Base-by-base conservation (phyloP, 805 yeast genomes). In the Suhomyces emberorum region DNA sequence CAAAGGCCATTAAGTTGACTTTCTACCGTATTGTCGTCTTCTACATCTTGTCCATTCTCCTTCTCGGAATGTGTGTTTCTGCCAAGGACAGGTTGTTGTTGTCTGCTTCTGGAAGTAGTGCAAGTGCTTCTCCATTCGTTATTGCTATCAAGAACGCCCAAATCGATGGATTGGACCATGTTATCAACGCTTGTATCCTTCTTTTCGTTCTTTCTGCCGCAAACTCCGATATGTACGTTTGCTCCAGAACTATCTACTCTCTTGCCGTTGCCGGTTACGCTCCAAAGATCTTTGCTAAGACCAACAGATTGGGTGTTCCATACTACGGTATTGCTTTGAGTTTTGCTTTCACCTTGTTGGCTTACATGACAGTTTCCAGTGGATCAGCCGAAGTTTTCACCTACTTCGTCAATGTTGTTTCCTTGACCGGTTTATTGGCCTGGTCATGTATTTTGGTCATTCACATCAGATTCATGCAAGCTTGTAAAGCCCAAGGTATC, bases 121-220 rank as follows among this genome's bases (percentile, higher is more conserved):
- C 89, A 2, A 72, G 82, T 27, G 88, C 91, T 15, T 83, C 93
- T 11, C 95, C 95, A 26, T 86, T 85, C 51, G 89, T 85, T 35
- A 80, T 85, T 52, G 95, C 95, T 32, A 81, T 86, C 51, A 74
- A 74, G 43, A 74, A 73, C 47, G 84, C 88, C 12, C 59, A 70
- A 14, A 84, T 86, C 43, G 50, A 56, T 7, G 89, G 77, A 1
- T 64, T 87, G 43, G 88, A 88, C 25, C 83, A 81, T 47, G 72
- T 88, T 32, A 69, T 88, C 52, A 88, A 88, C 57, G 91, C 81
- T 2, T 79, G 86, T 57, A 82, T 88, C 47, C 61, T 88, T 52
- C 61, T 84, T 27, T 83, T 85, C 45, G 88, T 86, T 40, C 75
- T 85, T 55, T 83, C 91, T 8, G 95, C 95, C 30, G 81, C 85